Evolutionary conservation across 257 asterid genomes (phyloP).

Genomic region (Vinca minor): DNA sequence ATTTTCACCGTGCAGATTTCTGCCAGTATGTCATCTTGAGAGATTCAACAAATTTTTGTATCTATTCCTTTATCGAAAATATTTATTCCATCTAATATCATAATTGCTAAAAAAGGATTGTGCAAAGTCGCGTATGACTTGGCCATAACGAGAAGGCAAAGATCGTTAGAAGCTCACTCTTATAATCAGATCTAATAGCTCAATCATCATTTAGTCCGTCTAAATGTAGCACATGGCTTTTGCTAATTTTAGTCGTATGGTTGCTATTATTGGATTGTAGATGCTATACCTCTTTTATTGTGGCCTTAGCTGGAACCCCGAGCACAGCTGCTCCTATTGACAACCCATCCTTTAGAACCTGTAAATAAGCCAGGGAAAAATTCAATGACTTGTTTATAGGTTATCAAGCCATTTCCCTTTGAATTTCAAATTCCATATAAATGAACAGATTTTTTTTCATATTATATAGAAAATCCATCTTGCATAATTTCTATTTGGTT

Average conservation of each 20-base stretch:
- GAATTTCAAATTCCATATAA: not conserved
- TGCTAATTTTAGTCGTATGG: not conserved
- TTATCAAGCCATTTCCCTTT: not conserved
- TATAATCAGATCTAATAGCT: too few relatives aligned
- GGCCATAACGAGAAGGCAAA: too few relatives aligned
- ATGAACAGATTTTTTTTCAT: not conserved
- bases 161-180: too few relatives aligned
- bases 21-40: too few relatives aligned
- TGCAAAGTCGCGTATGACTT: too few relatives aligned
- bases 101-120: too few relatives aligned
- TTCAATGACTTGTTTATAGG: not conserved
- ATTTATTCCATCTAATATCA: too few relatives aligned
- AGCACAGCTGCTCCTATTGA: slow-evolving; percentile 93
- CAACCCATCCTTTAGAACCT: slow-evolving; percentile 85
- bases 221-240: not conserved
- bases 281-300: slow-evolving; percentile 73
- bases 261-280: not conserved
- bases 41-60: too few relatives aligned
- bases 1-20: too few relatives aligned
- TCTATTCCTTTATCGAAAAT: too few relatives aligned
- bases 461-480: too few relatives aligned
- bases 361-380: slow-evolving; percentile 16
- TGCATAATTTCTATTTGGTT: not conserved
- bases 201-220: too few relatives aligned
- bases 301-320: slow-evolving; percentile 95